phyloP scores from a whole-genome alignment of 2,329 filamentous ascomycete species.

The Corniculantispora saksenae region DNA sequence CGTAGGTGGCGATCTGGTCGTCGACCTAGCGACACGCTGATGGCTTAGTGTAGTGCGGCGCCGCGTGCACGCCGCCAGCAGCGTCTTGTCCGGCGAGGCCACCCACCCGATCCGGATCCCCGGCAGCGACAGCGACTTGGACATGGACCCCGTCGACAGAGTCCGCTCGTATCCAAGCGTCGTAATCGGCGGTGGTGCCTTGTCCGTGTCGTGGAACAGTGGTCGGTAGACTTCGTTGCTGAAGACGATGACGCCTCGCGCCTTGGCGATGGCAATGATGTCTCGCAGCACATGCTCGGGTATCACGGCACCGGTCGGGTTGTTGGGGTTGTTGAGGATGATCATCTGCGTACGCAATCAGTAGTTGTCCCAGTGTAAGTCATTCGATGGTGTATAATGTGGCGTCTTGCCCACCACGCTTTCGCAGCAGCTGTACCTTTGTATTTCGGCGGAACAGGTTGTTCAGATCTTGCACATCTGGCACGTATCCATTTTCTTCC shows the following conservation, averaged over 20 bases:
- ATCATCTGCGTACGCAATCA: slow-evolving; percentile 39
- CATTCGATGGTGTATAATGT: not conserved
- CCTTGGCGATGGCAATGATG: slow-evolving; percentile 64
- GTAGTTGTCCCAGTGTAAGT: slow-evolving; percentile 27
- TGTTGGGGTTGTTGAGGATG: slow-evolving; percentile 73
- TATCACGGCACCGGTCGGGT: slow-evolving; percentile 75
- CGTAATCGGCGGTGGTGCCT: slow-evolving; percentile 65
- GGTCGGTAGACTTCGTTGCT: slow-evolving; percentile 84
- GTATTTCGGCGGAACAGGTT: slow-evolving; percentile 66
- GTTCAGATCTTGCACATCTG: slow-evolving; percentile 67
- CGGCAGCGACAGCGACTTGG: slow-evolving; percentile 81
- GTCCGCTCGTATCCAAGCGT: slow-evolving; percentile 71
- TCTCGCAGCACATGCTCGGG: slow-evolving; percentile 59
- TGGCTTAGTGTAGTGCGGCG: slow-evolving; percentile 81
- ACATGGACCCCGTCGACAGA: slow-evolving; percentile 77
- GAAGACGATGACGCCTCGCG: slow-evolving; percentile 66
- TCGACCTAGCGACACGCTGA: slow-evolving; percentile 67
- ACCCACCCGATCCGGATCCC: slow-evolving; percentile 85
- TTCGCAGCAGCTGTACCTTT: slow-evolving; percentile 57
- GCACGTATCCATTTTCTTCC: slow-evolving; percentile 64
- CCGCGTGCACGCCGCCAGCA: slow-evolving; percentile 64
- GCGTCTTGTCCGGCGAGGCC: slow-evolving; percentile 61
- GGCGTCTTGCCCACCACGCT: not conserved
- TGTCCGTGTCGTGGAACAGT: slow-evolving; percentile 66
- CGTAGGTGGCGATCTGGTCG: slow-evolving; percentile 75